Evolutionary conservation across 345 rosid species (phyloP), one percentile per base, ranked within the genome.

Genomic region (Mercurialis annua): DNA sequence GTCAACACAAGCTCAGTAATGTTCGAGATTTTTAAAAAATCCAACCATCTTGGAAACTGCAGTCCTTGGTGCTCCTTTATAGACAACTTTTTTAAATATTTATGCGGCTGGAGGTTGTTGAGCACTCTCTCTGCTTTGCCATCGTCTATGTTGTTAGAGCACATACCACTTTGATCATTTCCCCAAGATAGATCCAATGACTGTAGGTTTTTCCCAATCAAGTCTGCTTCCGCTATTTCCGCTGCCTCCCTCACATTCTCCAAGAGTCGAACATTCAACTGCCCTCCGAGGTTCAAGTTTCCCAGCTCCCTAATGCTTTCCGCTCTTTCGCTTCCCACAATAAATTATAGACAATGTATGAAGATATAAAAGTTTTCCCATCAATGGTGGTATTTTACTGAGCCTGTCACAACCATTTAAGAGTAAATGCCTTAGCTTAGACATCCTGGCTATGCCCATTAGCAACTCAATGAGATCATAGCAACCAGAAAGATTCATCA

Each of bases 21-120:
- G 53, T 63, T 73, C 11, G 69, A 59, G 34, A 76, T 60, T 47
- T 53, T 56, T 23, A 10, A 16, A 31, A 34, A 34, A 21, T 20
- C 47, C 40, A 69, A 59, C 78, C 83, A 70, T 59, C 38, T 26
- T 30, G 74, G 80, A 68, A 70, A 67, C 1, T 23, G 18, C 5
- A 20, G 36, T 46, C 74, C 80, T 23, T 23, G 31, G 46, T 69
- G 70, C 31, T 47, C 70, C 16, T 11, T 48, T 14, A 76, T 59
- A 10, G 51, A 30, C 49, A 76, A 59, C 42, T 23, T 70, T 23
- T 67, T 59, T 0, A 79, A 56, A 66, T 69, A 31, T 31, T 9
- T 18, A 42, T 66, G 65, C 1, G 73, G 75, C 27, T 60, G 73
- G 12, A 75, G 61, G 52, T 46, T 4, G 24, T 62, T 44, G 40